Conservation (phyloP, 768 basidiomycete genomes). For the Kwoniella botswanensis region DNA sequence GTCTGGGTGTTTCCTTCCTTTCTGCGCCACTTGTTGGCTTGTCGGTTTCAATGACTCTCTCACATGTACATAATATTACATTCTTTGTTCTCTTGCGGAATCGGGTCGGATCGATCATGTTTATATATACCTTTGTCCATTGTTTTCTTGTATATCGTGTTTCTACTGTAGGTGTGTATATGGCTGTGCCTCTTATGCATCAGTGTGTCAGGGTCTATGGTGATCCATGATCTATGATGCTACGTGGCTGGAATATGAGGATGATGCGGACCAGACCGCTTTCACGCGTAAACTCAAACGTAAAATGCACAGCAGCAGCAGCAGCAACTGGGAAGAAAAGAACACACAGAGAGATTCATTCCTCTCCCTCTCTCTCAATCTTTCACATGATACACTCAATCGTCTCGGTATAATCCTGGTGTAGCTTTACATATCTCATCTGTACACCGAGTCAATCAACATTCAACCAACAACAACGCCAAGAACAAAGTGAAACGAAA, state of each 20-base stretch:
- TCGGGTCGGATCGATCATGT: background rate
- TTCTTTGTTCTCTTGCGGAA: background rate
- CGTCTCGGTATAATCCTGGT: background rate
- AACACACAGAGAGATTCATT: no score
- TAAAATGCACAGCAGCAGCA: no score
- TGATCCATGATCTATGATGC: background rate
- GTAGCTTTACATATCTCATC: background rate
- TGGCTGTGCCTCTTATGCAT: slow-evolving; percentile 13
- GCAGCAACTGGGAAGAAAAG: no score
- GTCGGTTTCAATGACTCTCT: background rate
- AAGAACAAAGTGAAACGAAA: background rate
- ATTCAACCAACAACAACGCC: background rate
- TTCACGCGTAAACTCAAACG: no score
- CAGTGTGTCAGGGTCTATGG: background rate
- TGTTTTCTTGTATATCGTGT: background rate
- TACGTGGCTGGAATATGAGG: slow-evolving; percentile 5
- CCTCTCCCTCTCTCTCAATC: no score
- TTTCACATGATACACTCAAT: background rate
- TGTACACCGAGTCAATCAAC: background rate
- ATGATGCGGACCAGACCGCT: background rate
- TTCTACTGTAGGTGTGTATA: slow-evolving; percentile 4
- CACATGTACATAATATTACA: background rate
- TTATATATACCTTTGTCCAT: background rate
- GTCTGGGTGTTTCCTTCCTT: background rate
- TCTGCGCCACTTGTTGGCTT: background rate